Base-by-base conservation (phyloP, 441 rosid species). In the Viola pubescens region DNA sequence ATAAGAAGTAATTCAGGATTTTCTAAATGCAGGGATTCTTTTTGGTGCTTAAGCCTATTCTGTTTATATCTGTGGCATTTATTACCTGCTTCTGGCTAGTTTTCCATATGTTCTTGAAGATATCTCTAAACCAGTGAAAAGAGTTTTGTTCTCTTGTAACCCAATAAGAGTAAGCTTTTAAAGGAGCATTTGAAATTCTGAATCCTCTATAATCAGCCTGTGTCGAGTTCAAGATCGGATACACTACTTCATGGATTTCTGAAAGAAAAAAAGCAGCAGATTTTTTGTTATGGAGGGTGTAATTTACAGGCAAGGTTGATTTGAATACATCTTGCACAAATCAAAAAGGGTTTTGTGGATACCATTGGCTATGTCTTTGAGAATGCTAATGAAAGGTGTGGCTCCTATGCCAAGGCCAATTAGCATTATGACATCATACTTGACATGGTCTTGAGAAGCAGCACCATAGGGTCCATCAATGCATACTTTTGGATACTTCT, bases 381-480 rank as follows among this genome's bases (percentile, higher is more conserved):
- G 77, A 66, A 82, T 76, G 79, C 82, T 78, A 49, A 80, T 68
- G 70, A 80, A 82, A 6, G 84, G 87, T 1, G 87, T 82, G 43
- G 71, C 74, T 56, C 87, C 87, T 4, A 82, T 82, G 49, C 87
- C 87, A 9, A 80, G 81, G 45, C 87, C 87, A 11, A 80, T 70
- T 54, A 82, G 67, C 58, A 80, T 56, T 12, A 82, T 73, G 0
- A 70, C 16, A 6, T 80, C 87, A 34, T 79, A 82, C 67, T 82
- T 79, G 63, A 59, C 62, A 44, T 82, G 70, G 70, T 82, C 82
- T 62, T 82, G 87, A 7, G 84, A 75, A 11, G 87, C 62, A 13
- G 84, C 70, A 6, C 84, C 84, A 11, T 79, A 82, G 3, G 84
- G 82, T 42, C 87, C 87, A 49, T 82, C 84, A 4, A 79, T 64